Percentiles rank a stretch among this genome's conserved stretches.
Conservation (phyloP, 108 stramenopile species). For the Nannochloropsis gaditana region DNA sequence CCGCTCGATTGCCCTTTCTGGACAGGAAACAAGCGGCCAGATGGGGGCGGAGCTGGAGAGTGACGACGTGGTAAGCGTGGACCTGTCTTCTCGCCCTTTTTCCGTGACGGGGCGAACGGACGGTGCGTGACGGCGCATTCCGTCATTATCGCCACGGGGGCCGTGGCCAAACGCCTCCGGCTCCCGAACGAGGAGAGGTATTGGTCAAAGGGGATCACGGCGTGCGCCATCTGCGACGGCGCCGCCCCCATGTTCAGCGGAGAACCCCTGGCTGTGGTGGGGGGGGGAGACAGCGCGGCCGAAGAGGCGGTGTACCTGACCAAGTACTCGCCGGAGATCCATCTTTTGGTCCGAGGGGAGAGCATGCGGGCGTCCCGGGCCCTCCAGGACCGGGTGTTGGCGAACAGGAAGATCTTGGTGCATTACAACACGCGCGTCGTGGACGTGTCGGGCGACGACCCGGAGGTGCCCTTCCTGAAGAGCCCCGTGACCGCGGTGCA, state of each 20-base stretch:
- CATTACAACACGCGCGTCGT: conserved; percentile 24
- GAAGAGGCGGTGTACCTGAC: conserved; percentile 49
- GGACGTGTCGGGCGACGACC: conserved; percentile 21
- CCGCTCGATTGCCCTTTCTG: too few species aligned
- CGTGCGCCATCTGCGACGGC: conserved; percentile 49
- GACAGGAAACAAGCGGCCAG: conserved; percentile 21
- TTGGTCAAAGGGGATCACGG: conserved; percentile 36
- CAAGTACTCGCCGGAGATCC: conserved; percentile 41
- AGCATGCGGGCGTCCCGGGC: conserved; percentile 30
- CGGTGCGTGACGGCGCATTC: conserved; percentile 34
- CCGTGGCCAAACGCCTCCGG: conserved; percentile 30
- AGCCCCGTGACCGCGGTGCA: conserved; percentile 22
- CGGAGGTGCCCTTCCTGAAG: neutral
- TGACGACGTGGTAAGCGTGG: conserved; percentile 38
- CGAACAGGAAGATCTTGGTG: conserved; percentile 25
- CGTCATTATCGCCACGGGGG: conserved; percentile 45
- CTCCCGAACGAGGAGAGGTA: conserved; percentile 36
- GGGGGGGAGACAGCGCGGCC: conserved; percentile 40
- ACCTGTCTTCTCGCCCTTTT: conserved; percentile 30
- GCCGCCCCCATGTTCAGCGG: conserved; percentile 44
- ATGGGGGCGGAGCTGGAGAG: conserved; percentile 34
- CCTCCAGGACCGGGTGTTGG: conserved; percentile 25
- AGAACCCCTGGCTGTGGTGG: conserved; percentile 32
- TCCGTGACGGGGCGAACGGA: neutral
- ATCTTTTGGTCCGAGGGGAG: conserved; percentile 30